These are phyloP conservation scores for Margaritispora aquatica DNA, from an alignment of 495 filamentous ascomycete species.

Conservation along the genomic window DNA sequence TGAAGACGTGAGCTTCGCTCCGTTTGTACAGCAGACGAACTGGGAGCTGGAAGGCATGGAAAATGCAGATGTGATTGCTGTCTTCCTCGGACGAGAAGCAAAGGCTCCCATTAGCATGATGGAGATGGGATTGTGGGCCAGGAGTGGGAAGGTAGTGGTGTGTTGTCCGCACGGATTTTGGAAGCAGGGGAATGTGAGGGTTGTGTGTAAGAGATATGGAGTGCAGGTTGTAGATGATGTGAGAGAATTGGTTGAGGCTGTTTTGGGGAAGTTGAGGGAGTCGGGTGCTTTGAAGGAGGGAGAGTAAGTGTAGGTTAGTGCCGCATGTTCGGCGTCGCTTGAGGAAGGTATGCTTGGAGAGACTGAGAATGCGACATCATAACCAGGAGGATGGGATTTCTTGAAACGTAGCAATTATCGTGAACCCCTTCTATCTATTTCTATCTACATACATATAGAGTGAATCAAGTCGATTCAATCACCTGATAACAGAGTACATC, in stretches of 20 bases:
- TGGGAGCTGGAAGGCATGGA: slow-evolving; percentile 56
- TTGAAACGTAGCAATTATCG: not conserved
- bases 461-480: too few relatives aligned
- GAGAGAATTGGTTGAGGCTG: slow-evolving; percentile 23
- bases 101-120: slow-evolving; percentile 42
- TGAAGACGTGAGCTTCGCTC: slow-evolving; percentile 35
- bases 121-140: slow-evolving; percentile 46
- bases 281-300: not conserved
- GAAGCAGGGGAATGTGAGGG: slow-evolving; percentile 50
- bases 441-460: too few relatives aligned
- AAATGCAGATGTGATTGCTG: slow-evolving; percentile 41
- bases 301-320: not conserved
- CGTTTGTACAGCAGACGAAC: slow-evolving; percentile 46
- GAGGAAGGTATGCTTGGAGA: not conserved
- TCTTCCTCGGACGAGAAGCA: slow-evolving; percentile 46
- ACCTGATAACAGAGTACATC: too few relatives aligned
- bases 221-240: slow-evolving; percentile 18
- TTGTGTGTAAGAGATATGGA: slow-evolving; percentile 41
- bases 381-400: not conserved
- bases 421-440: not conserved
- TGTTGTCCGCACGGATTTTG: slow-evolving; percentile 43
- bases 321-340: too few relatives aligned
- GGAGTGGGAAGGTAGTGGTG: slow-evolving; percentile 40
- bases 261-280: slow-evolving; percentile 14
- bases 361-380: not conserved